phyloP scores from a whole-genome alignment of 305 asterid genomes.

The Fraxinus albicans region DNA sequence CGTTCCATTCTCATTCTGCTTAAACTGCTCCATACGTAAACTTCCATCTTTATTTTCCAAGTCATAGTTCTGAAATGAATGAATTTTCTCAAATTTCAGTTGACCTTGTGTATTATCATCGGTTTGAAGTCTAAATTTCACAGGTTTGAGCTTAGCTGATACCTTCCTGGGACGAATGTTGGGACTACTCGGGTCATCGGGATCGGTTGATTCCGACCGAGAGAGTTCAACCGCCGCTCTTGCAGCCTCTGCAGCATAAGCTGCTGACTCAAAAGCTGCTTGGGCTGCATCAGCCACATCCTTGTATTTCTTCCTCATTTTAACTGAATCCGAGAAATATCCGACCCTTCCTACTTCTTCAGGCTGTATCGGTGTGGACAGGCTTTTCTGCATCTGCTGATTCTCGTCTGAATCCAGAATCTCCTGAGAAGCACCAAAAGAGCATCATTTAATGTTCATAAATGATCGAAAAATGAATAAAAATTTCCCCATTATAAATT shows the following conservation, averaged over 20 bases:
- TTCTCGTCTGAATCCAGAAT: constrained; percentile 15
- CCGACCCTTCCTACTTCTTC: constrained; percentile 27
- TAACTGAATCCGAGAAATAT: constrained; percentile 22
- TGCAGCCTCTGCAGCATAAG: constrained; percentile 90
- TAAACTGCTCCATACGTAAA: constrained; percentile 6
- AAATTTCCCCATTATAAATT: background rate
- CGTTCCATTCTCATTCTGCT: constrained; percentile 12
- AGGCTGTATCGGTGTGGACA: constrained; percentile 15
- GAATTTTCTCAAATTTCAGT: constrained; percentile 29
- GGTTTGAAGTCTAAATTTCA: constrained; percentile 4
- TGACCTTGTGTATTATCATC: constrained; percentile 10
- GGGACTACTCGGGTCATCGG: constrained; percentile 35
- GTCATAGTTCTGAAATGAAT: constrained; percentile 22
- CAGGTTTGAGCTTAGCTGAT: background rate
- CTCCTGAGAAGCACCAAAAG: constrained; percentile 28
- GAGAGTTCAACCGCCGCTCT: constrained; percentile 83
- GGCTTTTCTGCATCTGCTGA: constrained; percentile 14
- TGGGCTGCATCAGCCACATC: constrained; percentile 94
- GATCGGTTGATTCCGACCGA: constrained; percentile 49
- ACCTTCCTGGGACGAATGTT: constrained; percentile 28
- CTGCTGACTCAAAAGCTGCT: constrained; percentile 90
- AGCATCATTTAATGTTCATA: background rate
- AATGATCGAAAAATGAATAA: background rate
- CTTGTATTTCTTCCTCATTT: constrained; percentile 49
- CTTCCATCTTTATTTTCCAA: constrained; percentile 23